phyloP scores from a whole-genome alignment of 106 monocot genomes.

The Dioscorea alata region DNA sequence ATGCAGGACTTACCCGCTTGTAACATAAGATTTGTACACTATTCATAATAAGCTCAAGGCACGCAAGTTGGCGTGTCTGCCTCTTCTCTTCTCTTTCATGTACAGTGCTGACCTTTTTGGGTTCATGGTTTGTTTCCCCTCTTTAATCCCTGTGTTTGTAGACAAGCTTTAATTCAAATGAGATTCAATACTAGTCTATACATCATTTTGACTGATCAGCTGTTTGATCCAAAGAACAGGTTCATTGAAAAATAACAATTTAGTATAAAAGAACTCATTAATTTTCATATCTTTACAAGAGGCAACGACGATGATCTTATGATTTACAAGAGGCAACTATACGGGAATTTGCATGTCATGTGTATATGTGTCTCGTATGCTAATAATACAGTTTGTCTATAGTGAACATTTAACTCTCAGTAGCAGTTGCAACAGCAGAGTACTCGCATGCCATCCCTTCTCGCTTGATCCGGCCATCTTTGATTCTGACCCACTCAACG shows the following conservation, averaged over 20 bases:
- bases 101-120: background rate
- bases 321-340: too few relatives aligned
- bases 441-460: constrained; percentile 29
- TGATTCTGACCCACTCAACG: constrained; percentile 36
- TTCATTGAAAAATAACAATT: too few relatives aligned
- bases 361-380: too few relatives aligned
- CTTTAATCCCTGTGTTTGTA: background rate
- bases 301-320: too few relatives aligned
- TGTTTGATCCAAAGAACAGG: too few relatives aligned
- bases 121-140: background rate
- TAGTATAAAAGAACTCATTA: too few relatives aligned
- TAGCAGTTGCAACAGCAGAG: constrained; percentile 9
- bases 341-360: too few relatives aligned
- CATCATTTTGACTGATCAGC: too few relatives aligned
- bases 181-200: too few relatives aligned
- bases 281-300: too few relatives aligned
- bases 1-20: background rate
- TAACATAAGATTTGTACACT: background rate
- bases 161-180: too few relatives aligned
- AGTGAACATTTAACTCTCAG: background rate
- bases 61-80: background rate
- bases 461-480: constrained; percentile 1
- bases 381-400: too few relatives aligned
- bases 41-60: background rate
- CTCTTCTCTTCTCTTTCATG: background rate